Percentiles rank a stretch among this genome's conserved stretches.
Evolutionary conservation across 2,329 filamentous ascomycete genomes (phyloP).

Genomic region (Ophiostoma montium): DNA sequence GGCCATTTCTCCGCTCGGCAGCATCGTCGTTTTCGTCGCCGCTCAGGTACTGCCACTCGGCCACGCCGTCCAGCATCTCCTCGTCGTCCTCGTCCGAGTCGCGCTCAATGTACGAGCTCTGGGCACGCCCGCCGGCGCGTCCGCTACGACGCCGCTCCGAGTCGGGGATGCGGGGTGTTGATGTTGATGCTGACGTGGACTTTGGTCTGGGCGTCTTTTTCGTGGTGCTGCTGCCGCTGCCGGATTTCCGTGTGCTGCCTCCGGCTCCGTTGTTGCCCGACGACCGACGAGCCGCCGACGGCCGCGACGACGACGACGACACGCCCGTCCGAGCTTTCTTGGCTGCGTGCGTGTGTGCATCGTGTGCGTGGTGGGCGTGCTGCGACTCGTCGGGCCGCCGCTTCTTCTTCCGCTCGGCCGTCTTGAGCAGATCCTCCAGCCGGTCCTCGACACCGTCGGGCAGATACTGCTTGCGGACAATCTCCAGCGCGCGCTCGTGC

Average conservation of each 20-base stretch:
- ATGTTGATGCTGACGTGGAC: too few species aligned
- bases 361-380: slow-evolving; percentile 24
- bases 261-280: too few species aligned
- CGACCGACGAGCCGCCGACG: slow-evolving; percentile 19
- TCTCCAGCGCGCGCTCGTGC: slow-evolving; percentile 67
- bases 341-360: slow-evolving; percentile 19
- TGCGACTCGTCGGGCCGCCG: slow-evolving; percentile 34
- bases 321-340: slow-evolving; percentile 24
- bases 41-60: slow-evolving; percentile 39
- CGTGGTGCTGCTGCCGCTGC: too few species aligned
- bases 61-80: slow-evolving; percentile 47
- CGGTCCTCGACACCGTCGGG: slow-evolving; percentile 62
- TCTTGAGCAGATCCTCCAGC: slow-evolving; percentile 53
- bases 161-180: slow-evolving; percentile 19
- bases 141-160: slow-evolving; percentile 42
- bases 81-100: slow-evolving; percentile 44
- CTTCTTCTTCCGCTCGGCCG: slow-evolving; percentile 62
- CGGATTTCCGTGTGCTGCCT: too few species aligned
- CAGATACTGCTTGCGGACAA: slow-evolving; percentile 74
- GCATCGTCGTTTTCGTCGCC: slow-evolving; percentile 17
- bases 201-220: too few species aligned
- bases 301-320: slow-evolving; percentile 16
- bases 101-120: slow-evolving; percentile 39
- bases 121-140: slow-evolving; percentile 26
- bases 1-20: background rate